Evolutionary conservation across 2,329 filamentous ascomycete species (phyloP), one percentile per base, ranked within the genome.

Genomic region (Phialocephala subalpina): DNA sequence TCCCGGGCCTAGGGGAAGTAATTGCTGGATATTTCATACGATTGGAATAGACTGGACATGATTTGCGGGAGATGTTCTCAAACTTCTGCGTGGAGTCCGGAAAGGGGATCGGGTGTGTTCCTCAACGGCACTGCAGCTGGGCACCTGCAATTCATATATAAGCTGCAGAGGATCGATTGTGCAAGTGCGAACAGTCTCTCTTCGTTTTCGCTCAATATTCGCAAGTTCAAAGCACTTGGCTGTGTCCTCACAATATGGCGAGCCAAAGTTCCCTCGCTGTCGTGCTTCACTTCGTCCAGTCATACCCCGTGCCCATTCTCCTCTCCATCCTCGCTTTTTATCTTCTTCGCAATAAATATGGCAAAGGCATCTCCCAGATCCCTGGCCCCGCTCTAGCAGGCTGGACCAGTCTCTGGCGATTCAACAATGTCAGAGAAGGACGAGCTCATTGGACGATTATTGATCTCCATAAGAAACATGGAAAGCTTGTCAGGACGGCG

Each of bases 401-500:
- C 9, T 67, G 65, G 27, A 68, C 67, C 7, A 60, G 69, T 20
- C 25, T 72, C 22, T 73, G 71, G 71, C 67, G 69, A 16, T n/a
- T 73, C n/a, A 49, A 61, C 47, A 52, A 64, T 63, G 58, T 65
- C 14, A 67, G 52, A 16, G 64, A 66, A 53, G 67, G 72, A 3
- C 55, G 67, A 14, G 29, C 63, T 16, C 58, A 70, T 25, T 25
- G 56, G 16, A 62, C 62, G 0, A 27, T 63, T 9, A 67, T 62
- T 25, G 49, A 62, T 1, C 40, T 72, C 2, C 70, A 72, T 59
- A 38, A 63, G 45, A 90, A 88, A 73, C n/a, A 67, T 38, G 93
- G 93, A 1, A 88, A 87, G 4, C 79, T 97, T 1, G 89, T 97
- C 25, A 86, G 93, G 35, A 90, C 97, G 69, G 90, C 92, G 73